A percentile compares a stretch with the other conserved stretches of the same genome.
These are phyloP conservation scores for Rhodotorula sp. DNA, from an alignment of 1,284 basidiomycete species.

Conservation along the genomic window DNA sequence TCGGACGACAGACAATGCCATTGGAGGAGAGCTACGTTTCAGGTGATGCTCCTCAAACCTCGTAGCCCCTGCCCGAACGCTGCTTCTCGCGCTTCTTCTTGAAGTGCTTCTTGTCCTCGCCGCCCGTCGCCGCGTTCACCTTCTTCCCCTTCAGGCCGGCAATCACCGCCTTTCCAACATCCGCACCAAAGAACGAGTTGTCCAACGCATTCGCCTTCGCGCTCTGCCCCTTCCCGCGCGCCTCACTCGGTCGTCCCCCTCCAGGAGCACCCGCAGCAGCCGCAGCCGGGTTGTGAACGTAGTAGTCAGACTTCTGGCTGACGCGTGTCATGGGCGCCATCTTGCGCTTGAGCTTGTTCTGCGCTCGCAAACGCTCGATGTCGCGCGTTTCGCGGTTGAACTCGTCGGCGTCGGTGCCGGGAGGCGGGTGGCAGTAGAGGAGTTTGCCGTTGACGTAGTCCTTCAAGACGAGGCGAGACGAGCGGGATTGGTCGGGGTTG, in stretches of 20 bases:
- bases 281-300: slow-evolving; percentile 54
- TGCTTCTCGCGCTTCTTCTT: slow-evolving; percentile 82
- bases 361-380: slow-evolving; percentile 52
- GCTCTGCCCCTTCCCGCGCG: slow-evolving; percentile 37
- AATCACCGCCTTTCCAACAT: slow-evolving; percentile 55
- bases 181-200: slow-evolving; percentile 71
- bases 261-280: slow-evolving; percentile 3
- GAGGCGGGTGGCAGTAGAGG: slow-evolving; percentile 83
- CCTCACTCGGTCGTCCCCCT: neutral
- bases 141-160: slow-evolving; percentile 42
- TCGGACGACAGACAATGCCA: too few species aligned
- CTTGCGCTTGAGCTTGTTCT: slow-evolving; percentile 64
- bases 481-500: slow-evolving; percentile 93
- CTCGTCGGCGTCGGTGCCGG: slow-evolving; percentile 62
- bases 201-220: slow-evolving; percentile 60
- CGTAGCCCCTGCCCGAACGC: slow-evolving; percentile 86
- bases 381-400: slow-evolving; percentile 78
- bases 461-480: slow-evolving; percentile 90
- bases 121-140: slow-evolving; percentile 52
- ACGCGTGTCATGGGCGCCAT: slow-evolving; percentile 81
- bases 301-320: slow-evolving; percentile 76
- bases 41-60: slow-evolving; percentile 46
- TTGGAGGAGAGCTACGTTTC: too few species aligned
- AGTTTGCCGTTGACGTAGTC: slow-evolving; percentile 97
- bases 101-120: slow-evolving; percentile 76